Evolutionary conservation across 805 yeast species (phyloP).

Genomic region (Candida alai): DNA sequence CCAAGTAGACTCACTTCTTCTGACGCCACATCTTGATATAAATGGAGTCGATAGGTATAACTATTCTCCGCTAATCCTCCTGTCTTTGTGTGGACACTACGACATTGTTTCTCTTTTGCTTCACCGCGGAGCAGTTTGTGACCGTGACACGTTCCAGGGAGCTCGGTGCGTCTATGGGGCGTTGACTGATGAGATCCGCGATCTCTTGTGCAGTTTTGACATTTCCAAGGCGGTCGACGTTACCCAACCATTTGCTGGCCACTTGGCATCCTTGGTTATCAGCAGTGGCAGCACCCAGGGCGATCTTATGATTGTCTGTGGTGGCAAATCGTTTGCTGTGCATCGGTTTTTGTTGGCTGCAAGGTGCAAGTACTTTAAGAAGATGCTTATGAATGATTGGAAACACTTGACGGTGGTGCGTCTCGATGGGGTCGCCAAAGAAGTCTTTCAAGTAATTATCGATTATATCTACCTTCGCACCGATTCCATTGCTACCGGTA

Average conservation of each 20-base stretch:
- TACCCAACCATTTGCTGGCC: constrained; percentile 70
- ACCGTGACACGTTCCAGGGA: constrained; percentile 78
- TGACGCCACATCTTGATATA: constrained; percentile 36
- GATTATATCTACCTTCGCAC: constrained; percentile 32
- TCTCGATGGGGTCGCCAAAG: constrained; percentile 15
- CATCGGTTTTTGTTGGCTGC: constrained; percentile 35
- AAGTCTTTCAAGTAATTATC: constrained; percentile 20
- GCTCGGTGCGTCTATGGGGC: constrained; percentile 77
- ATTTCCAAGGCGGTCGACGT: constrained; percentile 65
- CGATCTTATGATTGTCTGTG: constrained; percentile 11
- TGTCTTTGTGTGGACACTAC: constrained; percentile 73
- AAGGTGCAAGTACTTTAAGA: constrained; percentile 23
- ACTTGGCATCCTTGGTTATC: constrained; percentile 49
- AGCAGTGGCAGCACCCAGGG: constrained; percentile 12
- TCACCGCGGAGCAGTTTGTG: constrained; percentile 68
- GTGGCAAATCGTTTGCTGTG: constrained; percentile 18
- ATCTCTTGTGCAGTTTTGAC: constrained; percentile 55
- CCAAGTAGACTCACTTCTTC: constrained; percentile 52
- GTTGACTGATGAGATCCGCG: constrained; percentile 59
- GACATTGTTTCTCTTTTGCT: constrained; percentile 58
- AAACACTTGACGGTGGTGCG: constrained; percentile 12
- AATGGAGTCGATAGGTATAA: constrained; percentile 68
- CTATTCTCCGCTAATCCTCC: constrained; percentile 69
- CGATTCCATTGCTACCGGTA: constrained; percentile 23
- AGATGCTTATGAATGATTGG: constrained; percentile 22